These are phyloP conservation scores for Cladosporium oxysporum DNA, from an alignment of 2,329 filamentous ascomycete genomes.

Conservation along the genomic window DNA sequence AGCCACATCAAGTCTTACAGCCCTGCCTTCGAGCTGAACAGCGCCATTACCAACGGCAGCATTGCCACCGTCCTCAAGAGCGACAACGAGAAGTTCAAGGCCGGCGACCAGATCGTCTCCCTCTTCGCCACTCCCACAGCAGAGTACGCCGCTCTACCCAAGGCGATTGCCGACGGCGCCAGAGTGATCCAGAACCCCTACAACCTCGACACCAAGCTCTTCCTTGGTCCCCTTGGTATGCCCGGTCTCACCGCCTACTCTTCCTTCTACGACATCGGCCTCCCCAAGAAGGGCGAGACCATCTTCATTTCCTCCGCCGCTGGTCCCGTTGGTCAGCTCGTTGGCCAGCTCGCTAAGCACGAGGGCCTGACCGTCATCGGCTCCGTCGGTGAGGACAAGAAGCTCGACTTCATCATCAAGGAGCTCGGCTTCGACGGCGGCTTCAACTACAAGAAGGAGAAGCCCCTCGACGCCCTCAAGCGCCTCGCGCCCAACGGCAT, in stretches of 20 bases:
- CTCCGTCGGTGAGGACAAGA: slow-evolving; percentile 72
- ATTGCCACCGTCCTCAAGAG: slow-evolving; percentile 73
- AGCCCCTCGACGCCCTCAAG: slow-evolving; percentile 64
- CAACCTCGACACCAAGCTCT: slow-evolving; percentile 65
- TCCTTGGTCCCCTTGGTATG: slow-evolving; percentile 75
- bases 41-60: slow-evolving; percentile 64
- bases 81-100: slow-evolving; percentile 61
- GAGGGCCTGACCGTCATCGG: slow-evolving; percentile 79
- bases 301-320: slow-evolving; percentile 80
- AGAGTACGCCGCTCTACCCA: slow-evolving; percentile 65
- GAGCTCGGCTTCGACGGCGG: slow-evolving; percentile 75
- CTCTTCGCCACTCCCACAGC: slow-evolving; percentile 30
- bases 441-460: slow-evolving; percentile 89
- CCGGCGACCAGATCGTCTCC: slow-evolving; percentile 63
- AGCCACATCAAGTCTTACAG: slow-evolving; percentile 67
- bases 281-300: slow-evolving; percentile 75
- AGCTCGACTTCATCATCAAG: slow-evolving; percentile 23
- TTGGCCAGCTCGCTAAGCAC: slow-evolving; percentile 80
- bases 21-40: slow-evolving; percentile 61
- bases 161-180: slow-evolving; percentile 47
- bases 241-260: slow-evolving; percentile 75
- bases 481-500: slow-evolving; percentile 75
- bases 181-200: slow-evolving; percentile 68
- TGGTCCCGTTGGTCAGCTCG: slow-evolving; percentile 79
- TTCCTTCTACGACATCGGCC: slow-evolving; percentile 72